Percentiles rank a stretch among this genome's conserved stretches.
Evolutionary conservation across 768 basidiomycete species (phyloP).

Genomic region (Pleurotus djamor): DNA sequence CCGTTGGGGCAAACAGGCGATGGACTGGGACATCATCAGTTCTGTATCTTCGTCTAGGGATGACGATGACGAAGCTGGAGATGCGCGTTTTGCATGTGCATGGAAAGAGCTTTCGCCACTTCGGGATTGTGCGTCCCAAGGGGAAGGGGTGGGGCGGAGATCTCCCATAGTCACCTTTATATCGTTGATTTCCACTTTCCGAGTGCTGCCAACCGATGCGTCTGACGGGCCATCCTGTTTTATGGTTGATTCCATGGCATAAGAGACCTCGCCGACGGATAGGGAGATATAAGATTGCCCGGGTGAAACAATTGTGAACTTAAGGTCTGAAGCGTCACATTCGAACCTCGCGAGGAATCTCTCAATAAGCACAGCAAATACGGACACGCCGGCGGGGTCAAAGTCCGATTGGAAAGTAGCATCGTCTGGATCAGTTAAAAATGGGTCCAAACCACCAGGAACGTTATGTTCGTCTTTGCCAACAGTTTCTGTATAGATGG

Average conservation of each 20-base stretch:
- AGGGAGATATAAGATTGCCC: slow-evolving; percentile 60
- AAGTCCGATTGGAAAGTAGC: slow-evolving; percentile 37
- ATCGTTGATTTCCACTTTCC: slow-evolving; percentile 56
- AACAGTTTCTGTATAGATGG: slow-evolving; percentile 21
- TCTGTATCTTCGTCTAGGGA: slow-evolving; percentile 66
- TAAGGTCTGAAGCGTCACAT: slow-evolving; percentile 68
- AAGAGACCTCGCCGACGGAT: slow-evolving; percentile 54
- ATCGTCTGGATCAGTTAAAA: slow-evolving; percentile 38
- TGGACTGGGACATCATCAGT: slow-evolving; percentile 73
- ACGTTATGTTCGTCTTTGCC: slow-evolving; percentile 41
- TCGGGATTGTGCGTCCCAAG: slow-evolving; percentile 14
- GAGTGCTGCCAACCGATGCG: slow-evolving; percentile 25
- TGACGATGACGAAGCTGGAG: slow-evolving; percentile 53
- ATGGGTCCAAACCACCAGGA: slow-evolving; percentile 70
- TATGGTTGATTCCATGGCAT: slow-evolving; percentile 41
- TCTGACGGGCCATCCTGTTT: slow-evolving; percentile 5
- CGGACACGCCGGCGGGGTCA: slow-evolving; percentile 74
- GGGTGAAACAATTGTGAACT: slow-evolving; percentile 67
- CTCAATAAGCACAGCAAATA: slow-evolving; percentile 81
- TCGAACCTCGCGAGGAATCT: slow-evolving; percentile 76
- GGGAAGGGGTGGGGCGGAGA: slow-evolving; percentile 22
- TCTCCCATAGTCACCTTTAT: slow-evolving; percentile 51
- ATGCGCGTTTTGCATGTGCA: slow-evolving; percentile 20
- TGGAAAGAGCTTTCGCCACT: slow-evolving; percentile 12
- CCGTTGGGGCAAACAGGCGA: slow-evolving; percentile 56